Evolutionary conservation across 176 grass and related monocot species (phyloP), one percentile per base, ranked within the genome.

Genomic region (Aegilops sharonensis): DNA sequence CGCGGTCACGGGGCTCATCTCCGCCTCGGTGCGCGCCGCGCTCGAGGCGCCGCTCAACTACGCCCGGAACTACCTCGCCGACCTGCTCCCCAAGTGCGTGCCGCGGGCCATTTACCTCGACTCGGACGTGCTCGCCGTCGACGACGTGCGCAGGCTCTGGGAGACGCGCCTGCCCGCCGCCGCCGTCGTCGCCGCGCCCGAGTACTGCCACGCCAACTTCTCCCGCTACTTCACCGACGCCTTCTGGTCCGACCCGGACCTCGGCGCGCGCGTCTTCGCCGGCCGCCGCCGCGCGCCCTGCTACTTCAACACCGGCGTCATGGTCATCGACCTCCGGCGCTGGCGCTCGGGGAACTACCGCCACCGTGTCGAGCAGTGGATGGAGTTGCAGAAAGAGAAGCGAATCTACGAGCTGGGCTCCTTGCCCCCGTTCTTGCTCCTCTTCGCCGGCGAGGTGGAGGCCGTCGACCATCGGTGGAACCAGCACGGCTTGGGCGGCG

Each of bases 401-500:
- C 74, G 95, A 85, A 98, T 98, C 86, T 98, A 98, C 81, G 95
- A 98, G 72, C 80, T 98, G 1, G 95, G 95, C 0, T 98, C 95
- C 0, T 18, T 98, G 77, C 95, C 95, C 48, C 95, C 95, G 0
- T 98, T 98, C 91, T 72, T 98, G 80, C 86, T 98, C 21, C 80
- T 93, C 13, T 98, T 98, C 62, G 89, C 95, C 69, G 95, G 95
- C 12, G 93, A 94, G 83, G 86, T 98, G 13, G 91, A 95, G 85
- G 91, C 85, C 4, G 95, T 98, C 27, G 92, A 99, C 54, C 97
- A 96, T 18, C 42, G 97, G 9, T 99, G 97, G 97, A 99, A 99
- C 83, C 94, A 96, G 82, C 97, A 99, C 62, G 97, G 97, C 43
- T 70, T 99, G 39, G 97, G 97, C 11, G 97, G 97, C 17, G 94